Base-by-base conservation (phyloP, 148 eudicot species). In the Dianthus caryophyllus region DNA sequence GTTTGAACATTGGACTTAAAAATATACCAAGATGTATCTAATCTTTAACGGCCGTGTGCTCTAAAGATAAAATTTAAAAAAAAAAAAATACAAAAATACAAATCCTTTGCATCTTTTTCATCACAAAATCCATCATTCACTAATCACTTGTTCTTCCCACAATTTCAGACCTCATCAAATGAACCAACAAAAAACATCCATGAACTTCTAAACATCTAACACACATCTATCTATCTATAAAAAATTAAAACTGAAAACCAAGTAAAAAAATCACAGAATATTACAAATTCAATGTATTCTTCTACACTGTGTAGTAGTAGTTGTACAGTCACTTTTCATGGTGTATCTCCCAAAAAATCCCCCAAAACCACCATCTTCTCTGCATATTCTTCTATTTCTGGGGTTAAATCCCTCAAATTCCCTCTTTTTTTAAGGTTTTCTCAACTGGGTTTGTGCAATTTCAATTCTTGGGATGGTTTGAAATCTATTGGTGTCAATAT, bases 381-480 rank as follows among this genome's bases (percentile, higher is more conserved):
- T 58, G 51, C 72, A 17, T 74, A 61, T 14, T 73, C 76, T 22
- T 65, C 72, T 2, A 33, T 33, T 36, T 11, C 21, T 31, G 22
- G 18, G 1, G 71, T 82, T 68, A 78, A 70, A 64, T 72, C 76
- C 76, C 60, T 66, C 39, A 72, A 50, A 52, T 67, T 78, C 25
- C 65, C 74, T 39, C 49, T 74, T 15, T 61, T 72, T 49, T 77
- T 69, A 56, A 64, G 65, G 63, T 48, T 68, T 60, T 81, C 85
- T 65, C 88, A 79, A 68, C 43, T 87, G 83, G 83, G 84, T 83
- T 64, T 71, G 29, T 71, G 63, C 49, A 69, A 71, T 30, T 83
- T 83, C 44, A 36, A 76, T 33, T 64, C 80, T 39, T 84, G 88
- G 87, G 80, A 61, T 71, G 96, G 96, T 67, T 68, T 88, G 27